Percentiles rank a stretch among this genome's conserved stretches.
Evolutionary conservation across 2,329 filamentous ascomycete genomes (phyloP).

Genomic region (Pseudogymnoascus sp.): DNA sequence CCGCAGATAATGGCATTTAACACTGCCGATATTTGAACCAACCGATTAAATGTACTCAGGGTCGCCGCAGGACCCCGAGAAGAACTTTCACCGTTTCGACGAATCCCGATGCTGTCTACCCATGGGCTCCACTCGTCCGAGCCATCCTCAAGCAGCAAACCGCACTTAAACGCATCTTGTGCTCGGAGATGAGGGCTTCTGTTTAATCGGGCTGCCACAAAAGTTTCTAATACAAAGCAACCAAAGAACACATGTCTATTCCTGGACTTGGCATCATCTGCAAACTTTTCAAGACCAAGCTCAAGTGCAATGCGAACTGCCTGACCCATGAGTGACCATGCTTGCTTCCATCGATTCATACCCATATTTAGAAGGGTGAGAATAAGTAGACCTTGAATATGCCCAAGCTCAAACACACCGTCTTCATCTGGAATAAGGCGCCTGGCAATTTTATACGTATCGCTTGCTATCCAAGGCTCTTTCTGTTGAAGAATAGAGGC

Average conservation of each 20-base stretch:
- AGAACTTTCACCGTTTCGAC: constrained; percentile 18
- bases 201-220: constrained; percentile 44
- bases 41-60: constrained; percentile 27
- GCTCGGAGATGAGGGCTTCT: constrained; percentile 40
- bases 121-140: constrained; percentile 69
- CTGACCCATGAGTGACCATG: constrained; percentile 21
- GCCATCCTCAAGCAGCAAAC: constrained; percentile 52
- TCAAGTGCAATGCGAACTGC: constrained; percentile 27
- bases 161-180: constrained; percentile 34
- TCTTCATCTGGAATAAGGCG: constrained; percentile 37
- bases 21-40: constrained; percentile 26
- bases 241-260: constrained; percentile 42
- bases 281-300: constrained; percentile 30
- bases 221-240: constrained; percentile 54
- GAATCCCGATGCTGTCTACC: constrained; percentile 41
- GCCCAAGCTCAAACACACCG: constrained; percentile 36
- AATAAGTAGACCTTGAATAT: constrained; percentile 43
- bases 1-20: constrained; percentile 22
- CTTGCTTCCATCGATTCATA: constrained; percentile 40
- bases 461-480: background rate
- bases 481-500: background rate
- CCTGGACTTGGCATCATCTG: constrained; percentile 17
- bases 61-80: constrained; percentile 26
- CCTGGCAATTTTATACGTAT: constrained; percentile 36
- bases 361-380: constrained; percentile 55